Percentiles rank a stretch among this genome's conserved stretches.
Conservation (phyloP, 345 rosid species). For the Hibiscus mutabilis region DNA sequence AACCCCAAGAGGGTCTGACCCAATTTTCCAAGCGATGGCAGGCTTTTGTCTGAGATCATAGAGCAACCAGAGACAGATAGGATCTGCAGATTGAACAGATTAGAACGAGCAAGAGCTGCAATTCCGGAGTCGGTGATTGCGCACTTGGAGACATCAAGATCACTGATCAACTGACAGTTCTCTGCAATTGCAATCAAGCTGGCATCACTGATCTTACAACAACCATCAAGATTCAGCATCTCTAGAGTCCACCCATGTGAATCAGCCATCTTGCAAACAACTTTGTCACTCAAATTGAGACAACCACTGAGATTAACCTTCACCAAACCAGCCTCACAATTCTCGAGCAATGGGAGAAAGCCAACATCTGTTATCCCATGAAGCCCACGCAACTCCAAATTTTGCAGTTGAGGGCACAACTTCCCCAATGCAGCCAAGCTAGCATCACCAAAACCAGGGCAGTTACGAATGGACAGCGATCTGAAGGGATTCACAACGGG, state of each 20-base stretch:
- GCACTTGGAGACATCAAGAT: slow-evolving; percentile 72
- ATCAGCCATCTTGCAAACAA: slow-evolving; percentile 45
- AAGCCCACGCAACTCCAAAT: slow-evolving; percentile 64
- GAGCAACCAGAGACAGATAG: slow-evolving; percentile 69
- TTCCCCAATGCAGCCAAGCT: slow-evolving; percentile 62
- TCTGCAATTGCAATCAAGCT: slow-evolving; percentile 59
- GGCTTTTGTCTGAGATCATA: slow-evolving; percentile 56
- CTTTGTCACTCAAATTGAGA: slow-evolving; percentile 57
- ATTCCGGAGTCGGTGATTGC: slow-evolving; percentile 59
- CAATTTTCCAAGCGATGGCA: slow-evolving; percentile 42
- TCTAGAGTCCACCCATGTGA: slow-evolving; percentile 70
- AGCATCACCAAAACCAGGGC: slow-evolving; percentile 82
- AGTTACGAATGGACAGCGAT: slow-evolving; percentile 55
- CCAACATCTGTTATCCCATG: slow-evolving; percentile 69
- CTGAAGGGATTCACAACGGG: slow-evolving; percentile 50
- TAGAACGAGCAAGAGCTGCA: slow-evolving; percentile 45
- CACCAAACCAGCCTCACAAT: slow-evolving; percentile 53
- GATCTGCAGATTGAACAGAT: slow-evolving; percentile 58
- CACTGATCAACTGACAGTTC: slow-evolving; percentile 62
- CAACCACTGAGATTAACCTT: slow-evolving; percentile 80
- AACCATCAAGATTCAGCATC: slow-evolving; percentile 63
- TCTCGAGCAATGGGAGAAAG: slow-evolving; percentile 47
- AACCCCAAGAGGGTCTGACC: slow-evolving; percentile 68
- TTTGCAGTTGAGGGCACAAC: slow-evolving; percentile 64
- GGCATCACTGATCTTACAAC: slow-evolving; percentile 64